Evolutionary conservation across 441 rosid genomes (phyloP), one percentile per base, ranked within the genome.

Genomic region (Daphne laureola): DNA sequence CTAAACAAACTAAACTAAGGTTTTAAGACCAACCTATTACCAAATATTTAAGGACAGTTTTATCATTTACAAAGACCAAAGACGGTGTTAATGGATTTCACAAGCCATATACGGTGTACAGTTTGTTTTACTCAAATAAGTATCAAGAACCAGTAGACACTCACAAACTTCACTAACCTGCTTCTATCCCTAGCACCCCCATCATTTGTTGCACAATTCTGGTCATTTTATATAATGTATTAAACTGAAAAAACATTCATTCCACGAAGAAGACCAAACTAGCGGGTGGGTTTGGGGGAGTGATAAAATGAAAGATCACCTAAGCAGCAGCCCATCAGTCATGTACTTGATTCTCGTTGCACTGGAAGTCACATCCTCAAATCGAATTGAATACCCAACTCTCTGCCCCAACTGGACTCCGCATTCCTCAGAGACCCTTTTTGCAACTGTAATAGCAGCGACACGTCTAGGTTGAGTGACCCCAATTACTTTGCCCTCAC

Each of bases 401-500:
- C 35, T 77, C 59, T 82, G 84, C 14, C 98, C 98, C 50, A 92
- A 68, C 61, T 69, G 67, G 63, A 76, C 90, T 49, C 83, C 78
- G 51, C 82, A 92, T 75, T 92, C 97, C 63, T 88, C 94, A 0
- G 97, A 94, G 47, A 92, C 98, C 42, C 98, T 75, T 64, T 81
- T 81, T 4, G 98, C 91, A 16, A 89, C 87, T 3, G 97, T 81
- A 58, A 89, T 67, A 57, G 97, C 98, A 1, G 98, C 98, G 54
- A 92, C 94, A 58, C 96, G 91, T 73, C 96, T 77, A 1, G 98
- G 96, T 25, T 89, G 96, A 5, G 98, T 81, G 43, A 89, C 55
- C 67, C 96, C 94, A 62, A 89, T 61, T 58, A 73, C 64, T 75
- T 82, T 84, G 43, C 94, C 96, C 51, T 79, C 80, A 0, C 72